Base-by-base conservation (phyloP, 306 rosid genomes). In the Cercis canadensis region DNA sequence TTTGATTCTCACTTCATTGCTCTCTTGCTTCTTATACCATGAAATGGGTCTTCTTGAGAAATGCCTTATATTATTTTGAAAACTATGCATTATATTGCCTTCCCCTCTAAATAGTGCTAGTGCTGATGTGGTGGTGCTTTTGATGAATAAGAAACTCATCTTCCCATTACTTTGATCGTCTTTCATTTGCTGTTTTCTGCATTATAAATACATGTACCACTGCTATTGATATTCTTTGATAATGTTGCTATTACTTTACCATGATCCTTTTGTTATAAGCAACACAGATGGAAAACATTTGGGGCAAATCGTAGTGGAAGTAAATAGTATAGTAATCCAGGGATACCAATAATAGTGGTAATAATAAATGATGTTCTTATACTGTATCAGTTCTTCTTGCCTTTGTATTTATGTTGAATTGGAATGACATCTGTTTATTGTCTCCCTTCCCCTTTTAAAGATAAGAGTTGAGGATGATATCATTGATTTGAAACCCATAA, bases 181-280 rank as follows among this genome's bases (percentile, higher is more conserved):
- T 19, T 68, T 40, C 7, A 47, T 11, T 4, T 55, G 33, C 36
- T 39, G 29, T 37, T 72, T 41, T 76, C 59, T 61, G 73, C 65
- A 8, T 57, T 33, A 32, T 8, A 57, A 57, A 13, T 50, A 29
- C 57, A 34, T 17, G 54, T 36, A 15, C 15, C 8, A 41, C 8
- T 41, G 18, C 17, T 67, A 24, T 24, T 24, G 29, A 24, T 24
- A 24, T 24, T 24, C 29, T n/a, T n/a, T 24, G 29, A 24, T 24
- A 24, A 24, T 24, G 29, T 24, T 24, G 3, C 29, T 24, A 24
- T 54, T 77, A 39, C 50, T 56, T 69, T 70, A 3, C 45, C 29
- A 31, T 57, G 3, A 54, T 10, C 47, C 0, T 29, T 5, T 70
- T 50, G 19, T 63, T 21, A 39, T 36, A 8, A 56, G 49, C 67